Base-by-base conservation (phyloP, 139 green algal genomes). In the Tetratostichococcus sp. region DNA sequence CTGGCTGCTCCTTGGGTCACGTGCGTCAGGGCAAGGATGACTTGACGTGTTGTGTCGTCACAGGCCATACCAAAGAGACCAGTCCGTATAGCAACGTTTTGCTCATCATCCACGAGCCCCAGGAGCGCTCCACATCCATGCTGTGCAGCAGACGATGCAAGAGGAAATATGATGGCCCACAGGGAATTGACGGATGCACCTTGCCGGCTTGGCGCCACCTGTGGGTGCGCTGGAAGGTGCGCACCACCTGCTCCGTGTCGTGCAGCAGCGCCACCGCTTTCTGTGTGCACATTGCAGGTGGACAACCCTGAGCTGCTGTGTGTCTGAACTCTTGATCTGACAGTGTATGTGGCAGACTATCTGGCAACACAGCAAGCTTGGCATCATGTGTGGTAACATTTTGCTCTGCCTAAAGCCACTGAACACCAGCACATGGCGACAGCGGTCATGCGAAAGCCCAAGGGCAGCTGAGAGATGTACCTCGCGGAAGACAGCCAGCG, bases 141-240 rank as follows among this genome's bases (percentile, higher is more conserved):
- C 26, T 50, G 39, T 50, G 39, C 14, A 6, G 14, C 6, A 50
- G 39, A 14, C 14, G 39, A 6, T 6, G 39, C 14, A 50, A 21
- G 39, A 50, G 6, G 39, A 6, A 6, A 21, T 6, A 6, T 50
- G 8, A 14, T 14, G 39, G 39, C 39, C 14, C 39, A 6, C 14
- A 21, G 39, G 39, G 14, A 21, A 50, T 14, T 50, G 14, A 50
- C 11, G 30, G 1, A 62, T 16, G 19, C n/a, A 74, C 70, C 65
- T 82, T 75, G 43, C 30, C 69, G 26, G 80, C 42, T 0, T 67
- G 69, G 4, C 83, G 76, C 83, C 80, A 86, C 30, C 59, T 50
- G 26, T 81, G 42, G 5, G 80, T 72, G 33, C 83, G 72, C 73
- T 82, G 77, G 57, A 82, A 86, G 25, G 80, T 74, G 58, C 85